Base-by-base conservation (phyloP, 2,329 filamentous ascomycete species). In the Ophiocordyceps unilateralis region DNA sequence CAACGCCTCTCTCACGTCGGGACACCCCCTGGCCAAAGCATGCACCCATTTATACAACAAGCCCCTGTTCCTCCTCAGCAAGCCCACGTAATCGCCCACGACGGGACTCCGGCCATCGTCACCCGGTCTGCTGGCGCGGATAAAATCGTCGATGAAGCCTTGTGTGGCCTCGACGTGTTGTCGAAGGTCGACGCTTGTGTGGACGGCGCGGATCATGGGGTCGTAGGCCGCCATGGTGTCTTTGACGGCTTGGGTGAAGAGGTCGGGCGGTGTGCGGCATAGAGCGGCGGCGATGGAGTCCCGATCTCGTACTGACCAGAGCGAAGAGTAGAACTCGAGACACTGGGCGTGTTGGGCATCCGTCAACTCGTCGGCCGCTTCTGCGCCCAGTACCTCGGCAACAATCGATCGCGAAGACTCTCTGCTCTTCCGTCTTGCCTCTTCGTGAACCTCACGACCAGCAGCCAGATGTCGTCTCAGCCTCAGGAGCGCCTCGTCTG, bases 281-380 rank as follows among this genome's bases (percentile, higher is more conserved):
- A 87, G 61, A 0, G 76, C 71, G 12, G 69, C 67, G 12, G 75
- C 73, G 41, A 89, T 76, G 50, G 78, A 71, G 44, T 83, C 75
- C n/a, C 83, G 74, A 54, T 91, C 84, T 30, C 77, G 74, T 9
- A 83, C 72, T 0, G 78, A 78, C 21, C 88, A 70, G n/a, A 78
- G 68, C 1, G 80, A 74, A 0, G 78, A 72, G 49, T 83, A 76
- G 57, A 84, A 88, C 45, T 83, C 76, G 39, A 81, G 66, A 30
- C 78, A 80, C 47, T 74, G 68, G 3, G 60, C 59, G 49, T 88
- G 82, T 48, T 83, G 76, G 10, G 61, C 51, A 11, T 78, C 70
- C 2, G 67, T 71, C 21, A 85, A 60, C 0, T 61, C 62, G 36
- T 74, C 66, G 1, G 67, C 58, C 0, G 65, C 60, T 30, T 72